These are phyloP conservation scores for Aspergillus novofumigatus DNA, from an alignment of 2,329 filamentous ascomycete genomes.

Conservation along the genomic window DNA sequence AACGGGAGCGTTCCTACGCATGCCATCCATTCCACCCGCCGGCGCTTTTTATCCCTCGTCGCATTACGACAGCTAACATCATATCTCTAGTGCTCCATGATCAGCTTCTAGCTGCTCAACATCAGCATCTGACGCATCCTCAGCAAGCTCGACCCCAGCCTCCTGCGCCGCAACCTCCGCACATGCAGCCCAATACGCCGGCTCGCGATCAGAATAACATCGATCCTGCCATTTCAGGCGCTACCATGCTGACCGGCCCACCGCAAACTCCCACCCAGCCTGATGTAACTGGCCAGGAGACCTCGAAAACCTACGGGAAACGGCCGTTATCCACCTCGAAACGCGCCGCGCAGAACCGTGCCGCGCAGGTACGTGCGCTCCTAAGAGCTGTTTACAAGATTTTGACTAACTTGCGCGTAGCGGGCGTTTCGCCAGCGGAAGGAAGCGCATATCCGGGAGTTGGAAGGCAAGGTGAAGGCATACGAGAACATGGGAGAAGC, in stretches of 20 bases:
- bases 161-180: slow-evolving; percentile 39
- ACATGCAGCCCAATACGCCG: slow-evolving; percentile 36
- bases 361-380: slow-evolving; percentile 72
- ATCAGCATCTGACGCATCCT: slow-evolving; percentile 44
- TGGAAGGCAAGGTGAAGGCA: slow-evolving; percentile 89
- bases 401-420: slow-evolving; percentile 46
- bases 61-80: slow-evolving; percentile 8
- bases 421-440: slow-evolving; percentile 96
- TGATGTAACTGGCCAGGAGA: slow-evolving; percentile 40
- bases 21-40: neutral
- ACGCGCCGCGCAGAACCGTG: slow-evolving; percentile 91
- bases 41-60: no score
- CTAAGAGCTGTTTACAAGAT: neutral
- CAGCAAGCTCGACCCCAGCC: slow-evolving; percentile 37
- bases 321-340: slow-evolving; percentile 93
- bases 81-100: slow-evolving; percentile 54
- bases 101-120: slow-evolving; percentile 52
- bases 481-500: slow-evolving; percentile 69
- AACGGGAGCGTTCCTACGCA: neutral
- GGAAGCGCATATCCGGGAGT: slow-evolving; percentile 95
- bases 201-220: slow-evolving; percentile 52
- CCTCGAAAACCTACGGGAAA: slow-evolving; percentile 69
- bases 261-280: slow-evolving; percentile 30
- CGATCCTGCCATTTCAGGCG: slow-evolving; percentile 55
- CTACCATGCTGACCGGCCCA: slow-evolving; percentile 44